Percentiles rank a stretch among this genome's conserved stretches.
phyloP scores from a whole-genome alignment of 2,329 filamentous ascomycete genomes.

The Neofusicoccum ribis region DNA sequence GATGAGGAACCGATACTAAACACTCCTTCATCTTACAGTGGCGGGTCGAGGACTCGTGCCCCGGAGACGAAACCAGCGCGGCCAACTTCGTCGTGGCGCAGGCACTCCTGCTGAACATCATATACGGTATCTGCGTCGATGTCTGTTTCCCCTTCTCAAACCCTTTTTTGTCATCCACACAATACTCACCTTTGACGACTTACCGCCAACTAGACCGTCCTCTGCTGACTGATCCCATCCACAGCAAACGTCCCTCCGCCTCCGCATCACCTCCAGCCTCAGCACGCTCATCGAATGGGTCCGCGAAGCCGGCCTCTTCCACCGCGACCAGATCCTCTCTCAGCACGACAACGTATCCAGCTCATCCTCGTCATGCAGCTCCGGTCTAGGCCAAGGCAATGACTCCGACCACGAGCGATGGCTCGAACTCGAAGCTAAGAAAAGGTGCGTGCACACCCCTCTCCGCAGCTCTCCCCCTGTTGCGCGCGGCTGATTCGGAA shows the following conservation, averaged over 20 bases:
- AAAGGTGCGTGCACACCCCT: not conserved
- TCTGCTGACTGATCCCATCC: not conserved
- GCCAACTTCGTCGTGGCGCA: not conserved
- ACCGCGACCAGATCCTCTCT: not conserved
- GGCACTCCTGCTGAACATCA: not conserved
- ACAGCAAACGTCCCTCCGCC: not conserved
- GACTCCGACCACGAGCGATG: not conserved
- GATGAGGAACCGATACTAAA: not conserved
- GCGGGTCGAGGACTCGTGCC: not conserved
- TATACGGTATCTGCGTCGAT: not conserved
- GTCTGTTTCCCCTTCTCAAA: not conserved
- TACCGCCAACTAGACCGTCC: no score
- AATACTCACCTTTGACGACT: no score
- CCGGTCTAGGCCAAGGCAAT: not conserved
- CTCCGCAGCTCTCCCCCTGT: not conserved
- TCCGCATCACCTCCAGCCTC: not conserved
- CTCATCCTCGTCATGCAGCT: not conserved
- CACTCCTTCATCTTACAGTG: not conserved
- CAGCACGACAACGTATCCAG: not conserved
- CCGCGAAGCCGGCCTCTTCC: constrained; percentile 6
- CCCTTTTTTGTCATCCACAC: no score
- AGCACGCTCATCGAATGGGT: constrained; percentile 1
- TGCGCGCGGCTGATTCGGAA: not conserved
- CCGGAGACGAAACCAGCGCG: not conserved
- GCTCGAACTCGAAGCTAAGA: not conserved